Evolutionary conservation across 1,284 basidiomycete species (phyloP), one percentile per base, ranked within the genome.

Genomic region (Leccinum solheimii): DNA sequence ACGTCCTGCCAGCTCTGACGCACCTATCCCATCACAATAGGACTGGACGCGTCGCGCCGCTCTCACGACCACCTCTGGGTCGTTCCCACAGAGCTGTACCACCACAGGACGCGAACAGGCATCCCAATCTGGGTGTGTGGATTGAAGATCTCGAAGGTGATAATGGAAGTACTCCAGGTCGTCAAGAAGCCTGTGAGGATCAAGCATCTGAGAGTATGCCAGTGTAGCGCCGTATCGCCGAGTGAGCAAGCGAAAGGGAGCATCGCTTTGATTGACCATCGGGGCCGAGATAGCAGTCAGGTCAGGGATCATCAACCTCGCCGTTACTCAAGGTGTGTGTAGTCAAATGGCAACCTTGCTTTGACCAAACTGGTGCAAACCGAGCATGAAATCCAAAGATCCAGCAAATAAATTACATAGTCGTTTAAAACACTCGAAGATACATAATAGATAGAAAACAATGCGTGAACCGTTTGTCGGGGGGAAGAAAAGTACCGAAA

Each of bases 201-300:
- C 75, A 48, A 88, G 83, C 88, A 91, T 91, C 67, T 91, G 89
- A 2, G 89, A 88, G 73, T 87, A 91, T 16, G 82, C 77, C 65
- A 85, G 69, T 0, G 87, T 88, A 23, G 86, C 81, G 23, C 86
- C 84, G 72, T 91, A 80, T 60, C 75, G 76, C 57, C 81, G 79
- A 7, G 82, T 81, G 55, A 91, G 79, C 10, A 81, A 63, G 30
- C 88, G 81, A 67, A 91, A 91, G 1, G 90, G 87, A 0, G 87
- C 79, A 65, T 91, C 89, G 52, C 87, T 88, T 68, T 90, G 88
- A 61, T 87, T 84, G 60, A 90, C 82, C 88, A 90, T 90, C 1
- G 87, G 87, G 5, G 88, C 88, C 13, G 82, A 76, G 56, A 86
- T 77, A 54, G 72, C 77, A 23, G 76, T 73, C 56, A 86, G 67